Base-by-base conservation (phyloP, 768 basidiomycete genomes). In the Daedalea quercina region DNA sequence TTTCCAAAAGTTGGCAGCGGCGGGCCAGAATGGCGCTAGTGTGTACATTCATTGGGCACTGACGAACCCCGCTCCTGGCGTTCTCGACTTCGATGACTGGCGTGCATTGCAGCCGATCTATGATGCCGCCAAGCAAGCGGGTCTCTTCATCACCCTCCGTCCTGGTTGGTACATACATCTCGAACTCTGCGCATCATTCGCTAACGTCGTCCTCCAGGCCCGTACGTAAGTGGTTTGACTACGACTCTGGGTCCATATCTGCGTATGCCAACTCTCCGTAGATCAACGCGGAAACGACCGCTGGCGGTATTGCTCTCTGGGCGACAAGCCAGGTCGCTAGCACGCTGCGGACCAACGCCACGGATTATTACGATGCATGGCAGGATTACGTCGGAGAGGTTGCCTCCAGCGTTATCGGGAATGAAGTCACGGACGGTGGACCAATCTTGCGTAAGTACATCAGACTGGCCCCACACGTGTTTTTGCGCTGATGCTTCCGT, bases 11-110 rank as follows among this genome's bases (percentile, higher is more conserved):
- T 72, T 81, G 54, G 88, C 88, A 61, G 90, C 88, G 3, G 82
- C 86, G 0, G 90, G 90, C 11, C 72, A 93, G 54, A 93, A 91
- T 59, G 79, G 79, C 0, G 69, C 89, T 57, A 87, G 65, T 57
- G 78, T 92, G 23, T 91, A 91, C 60, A 80, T 80, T 0, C 88
- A 91, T 57, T 87, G 89, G 90, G 89, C 79, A 2, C 63, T 89
- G 41, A 77, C 81, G 28, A 87, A 91, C 56, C 90, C 88, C 9
- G 76, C 87, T 0, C 84, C 77, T 33, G 87, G 81, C 2, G 79
- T 87, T 0, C 66, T 90, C 31, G 88, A 92, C 62, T 88, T 91
- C 57, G 63, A 77, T 56, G 81, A 79, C 26, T 90, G 80, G 68
- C 79, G 87, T 40, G 81, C 81, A 6, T 67, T 91, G 44, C 72